phyloP scores from a whole-genome alignment of 1,284 basidiomycete genomes.

The Ceratobasidium sp. region DNA sequence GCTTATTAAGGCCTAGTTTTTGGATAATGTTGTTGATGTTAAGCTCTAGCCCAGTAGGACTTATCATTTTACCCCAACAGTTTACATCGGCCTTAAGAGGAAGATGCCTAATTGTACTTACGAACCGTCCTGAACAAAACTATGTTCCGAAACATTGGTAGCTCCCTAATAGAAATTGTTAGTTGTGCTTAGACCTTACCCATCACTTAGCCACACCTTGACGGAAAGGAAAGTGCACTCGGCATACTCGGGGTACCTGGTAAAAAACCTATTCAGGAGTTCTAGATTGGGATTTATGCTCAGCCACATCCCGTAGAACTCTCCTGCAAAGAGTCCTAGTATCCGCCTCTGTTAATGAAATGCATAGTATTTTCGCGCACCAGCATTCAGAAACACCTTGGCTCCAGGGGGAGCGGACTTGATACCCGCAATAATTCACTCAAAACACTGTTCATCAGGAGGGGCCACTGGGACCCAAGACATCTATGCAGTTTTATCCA shows the following conservation, averaged over 20 bases:
- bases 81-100: too few relatives aligned
- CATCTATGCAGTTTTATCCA: conserved; percentile 4
- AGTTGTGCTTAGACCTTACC: neutral
- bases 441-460: conserved; percentile 44
- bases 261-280: conserved; percentile 43
- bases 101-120: neutral
- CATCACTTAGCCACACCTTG: conserved; percentile 27
- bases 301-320: conserved; percentile 42
- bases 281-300: conserved; percentile 41
- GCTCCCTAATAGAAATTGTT: conserved; percentile 14
- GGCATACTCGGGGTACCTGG: conserved; percentile 44
- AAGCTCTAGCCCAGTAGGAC: conserved; percentile 17
- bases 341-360: neutral
- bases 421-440: conserved; percentile 42
- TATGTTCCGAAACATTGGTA: neutral
- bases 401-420: conserved; percentile 32
- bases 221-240: conserved; percentile 43
- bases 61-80: neutral
- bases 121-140: conserved; percentile 7
- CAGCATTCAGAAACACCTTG: conserved; percentile 43
- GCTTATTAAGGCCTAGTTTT: conserved; percentile 42
- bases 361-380: conserved; percentile 1
- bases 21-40: conserved; percentile 40
- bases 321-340: conserved; percentile 5
- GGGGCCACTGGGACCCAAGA: conserved; percentile 40